Base-by-base conservation (phyloP, 768 basidiomycete genomes). In the Russula earlei region DNA sequence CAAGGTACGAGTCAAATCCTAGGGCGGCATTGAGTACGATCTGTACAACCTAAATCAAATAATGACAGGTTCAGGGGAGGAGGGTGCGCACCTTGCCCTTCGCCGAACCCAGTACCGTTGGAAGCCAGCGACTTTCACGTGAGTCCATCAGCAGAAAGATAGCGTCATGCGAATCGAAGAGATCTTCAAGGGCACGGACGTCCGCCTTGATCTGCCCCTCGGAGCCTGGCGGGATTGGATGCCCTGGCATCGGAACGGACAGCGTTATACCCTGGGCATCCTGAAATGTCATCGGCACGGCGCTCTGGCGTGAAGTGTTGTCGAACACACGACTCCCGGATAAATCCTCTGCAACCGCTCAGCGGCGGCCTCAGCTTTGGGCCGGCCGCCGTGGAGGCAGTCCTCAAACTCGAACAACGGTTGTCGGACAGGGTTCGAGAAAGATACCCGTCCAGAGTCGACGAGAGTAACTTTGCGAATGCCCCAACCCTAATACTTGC, bases 81-180 rank as follows among this genome's bases (percentile, higher is more conserved):
- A 29, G 0, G 2, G 17, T 5, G 43, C 68, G 22, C 54, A 85
- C 91, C 80, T 98, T 98, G 52, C 81, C 82, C 70, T 92, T 90
- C 9, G 83, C 78, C 0, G 87, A 83, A 0, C 84, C 87, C 14
- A 99, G 69, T 11, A 99, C 82, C 0, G 91, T 96, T 11, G 95
- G 96, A 48, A 99, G 71, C 96, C 96, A 99, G 43, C 96, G 72
- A 63, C 91, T 93, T 70, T 99, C 96, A 34, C 95, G 75, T n/a
- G 93, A 97, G 67, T 98, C 96, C 96, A 97, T 98, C 22, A 98
- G 75, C 31, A 97, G 74, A 69, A 93, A 98, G 3, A 97, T 76
- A 0, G 77, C 94, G 65, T 99, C 96, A 65, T 99, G 95, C 17
- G 76, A 74, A 29, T 87, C 84, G 54, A 98, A 77, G 15, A 98